Base-by-base conservation (phyloP, 2,329 filamentous ascomycete genomes). In the Cercospora brassicicola region DNA sequence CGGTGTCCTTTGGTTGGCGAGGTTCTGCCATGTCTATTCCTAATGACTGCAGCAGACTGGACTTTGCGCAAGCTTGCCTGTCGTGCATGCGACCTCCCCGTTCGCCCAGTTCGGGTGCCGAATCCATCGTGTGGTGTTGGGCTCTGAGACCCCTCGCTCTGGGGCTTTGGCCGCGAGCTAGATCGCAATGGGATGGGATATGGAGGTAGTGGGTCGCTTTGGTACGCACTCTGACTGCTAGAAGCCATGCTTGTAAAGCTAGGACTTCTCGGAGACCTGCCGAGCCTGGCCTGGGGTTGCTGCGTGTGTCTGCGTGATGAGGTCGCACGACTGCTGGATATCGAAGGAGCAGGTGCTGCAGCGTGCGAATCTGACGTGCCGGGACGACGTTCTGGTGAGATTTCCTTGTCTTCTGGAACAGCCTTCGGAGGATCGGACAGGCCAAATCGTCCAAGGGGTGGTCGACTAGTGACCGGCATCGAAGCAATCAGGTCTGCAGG, bases 131-230 rank as follows among this genome's bases (percentile, higher is more conserved):
- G 85, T 20, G 85, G 84, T 0, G 90, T 93, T 0, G 93, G 93
- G 76, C 92, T 97, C 70, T 88, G 86, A 48, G 89, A 89, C 3
- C 91, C 91, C 70, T 97, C 93, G 77, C 91, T 93, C 61, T 86
- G 83, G 72, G 86, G 90, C 68, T 89, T 80, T 0, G 88, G 90
- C 68, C 93, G 88, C 5, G 94, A 99, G 79, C 94, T 98, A 31
- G 92, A 91, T 66, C 95, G 86, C 2, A 90, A 90, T 0, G 95
- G 95, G 6, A 99, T 96, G 0, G 95, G 94, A 82, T 96, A 97
- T 0, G 95, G 95, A 30, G 95, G 94, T 62, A 81, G 67, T 13
- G 71, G 59, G 18, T 68, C 30, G 4, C 42, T 78, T 15, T 79
- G 75, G 26, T 75, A 71, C 23, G 74, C 72, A 67, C 79, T 79